Base-by-base conservation (phyloP, 805 yeast genomes). In the Starmerella vaccinii region DNA sequence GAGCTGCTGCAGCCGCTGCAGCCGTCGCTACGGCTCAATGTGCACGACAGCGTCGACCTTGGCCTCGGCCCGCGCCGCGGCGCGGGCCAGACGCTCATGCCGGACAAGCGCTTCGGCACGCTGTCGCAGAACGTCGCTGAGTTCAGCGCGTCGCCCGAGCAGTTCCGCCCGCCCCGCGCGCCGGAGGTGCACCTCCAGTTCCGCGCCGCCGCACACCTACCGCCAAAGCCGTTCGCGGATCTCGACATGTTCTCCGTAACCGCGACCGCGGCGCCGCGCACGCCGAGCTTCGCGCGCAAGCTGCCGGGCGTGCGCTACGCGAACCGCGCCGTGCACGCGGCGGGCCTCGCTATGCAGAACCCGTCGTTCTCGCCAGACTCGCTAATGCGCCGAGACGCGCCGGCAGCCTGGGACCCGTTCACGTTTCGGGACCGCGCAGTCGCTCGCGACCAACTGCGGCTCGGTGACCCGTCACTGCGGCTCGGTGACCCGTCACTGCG, bases 101-200 rank as follows among this genome's bases (percentile, higher is more conserved):
- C 22, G 5, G 22, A 34, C 10, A n/a, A 16, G 6, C 12, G 38
- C 1, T 16, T 34, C 13, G 22, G 38, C 12, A 16, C 38, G 19
- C 22, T 34, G 12, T 34, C 38, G 22, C 18, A 21, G 4, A 34
- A 34, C 4, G 38, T 34, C 13, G 38, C 38, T 13, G 38, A 34
- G 38, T 34, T 34, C 38, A 34, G 38, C 38, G 38, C 38, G 23
- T 34, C 38, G 22, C 38, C 38, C 19, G 38, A 34, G 38, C 38
- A 34, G 6, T 34, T 34, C 22, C n/a, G 38, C 13, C 22, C 38
- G 10, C 38, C 38, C 15, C 38, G 38, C 19, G 38, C 38, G 22
- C 38, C 38, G 19, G 38, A 12, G 13, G 5, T 34, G 7, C 22
- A 18, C 38, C 10, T n/a, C 22, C 38, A 16, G 10, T 34, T 19